A percentile compares a stretch with the other conserved stretches of the same genome.
Evolutionary conservation across 192 early-diverging fungal species (phyloP).

Genomic region (Coemansia umbellata): DNA sequence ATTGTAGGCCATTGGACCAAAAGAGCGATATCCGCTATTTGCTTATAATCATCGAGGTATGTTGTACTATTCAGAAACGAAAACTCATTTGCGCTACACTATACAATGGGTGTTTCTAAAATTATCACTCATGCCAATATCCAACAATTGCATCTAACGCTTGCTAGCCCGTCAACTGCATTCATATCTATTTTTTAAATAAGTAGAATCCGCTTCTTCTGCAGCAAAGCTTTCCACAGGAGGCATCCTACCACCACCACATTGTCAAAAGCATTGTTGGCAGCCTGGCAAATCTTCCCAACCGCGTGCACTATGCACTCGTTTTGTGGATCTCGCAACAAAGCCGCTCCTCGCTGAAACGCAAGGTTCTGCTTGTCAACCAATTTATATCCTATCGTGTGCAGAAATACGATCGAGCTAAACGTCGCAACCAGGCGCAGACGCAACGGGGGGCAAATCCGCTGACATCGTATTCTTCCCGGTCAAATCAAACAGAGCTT

Average conservation of each 20-base stretch:
- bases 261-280: constrained; percentile 78
- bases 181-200: too few relatives aligned
- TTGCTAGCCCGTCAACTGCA: too few relatives aligned
- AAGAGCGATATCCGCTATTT: constrained; percentile 75
- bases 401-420: constrained; percentile 55
- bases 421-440: constrained; percentile 4
- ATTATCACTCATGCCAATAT: too few relatives aligned
- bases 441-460: constrained; percentile 1
- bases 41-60: constrained; percentile 72
- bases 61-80: too few relatives aligned
- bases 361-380: constrained; percentile 75
- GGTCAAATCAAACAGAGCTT: constrained; percentile 32
- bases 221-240: constrained; percentile 70
- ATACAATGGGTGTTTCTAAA: too few relatives aligned
- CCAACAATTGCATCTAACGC: too few relatives aligned
- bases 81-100: too few relatives aligned
- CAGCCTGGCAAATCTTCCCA: constrained; percentile 74
- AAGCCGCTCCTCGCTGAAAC: constrained; percentile 58
- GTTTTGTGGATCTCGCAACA: constrained; percentile 79
- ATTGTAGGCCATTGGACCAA: constrained; percentile 21
- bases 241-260: constrained; percentile 81
- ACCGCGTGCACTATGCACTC: constrained; percentile 81
- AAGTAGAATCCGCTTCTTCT: constrained; percentile 74
- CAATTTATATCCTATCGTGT: constrained; percentile 81
- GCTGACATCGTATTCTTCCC: constrained; percentile 35